Evolutionary conservation across 1,284 basidiomycete species (phyloP).

Genomic region (Neolentinus lepideus): DNA sequence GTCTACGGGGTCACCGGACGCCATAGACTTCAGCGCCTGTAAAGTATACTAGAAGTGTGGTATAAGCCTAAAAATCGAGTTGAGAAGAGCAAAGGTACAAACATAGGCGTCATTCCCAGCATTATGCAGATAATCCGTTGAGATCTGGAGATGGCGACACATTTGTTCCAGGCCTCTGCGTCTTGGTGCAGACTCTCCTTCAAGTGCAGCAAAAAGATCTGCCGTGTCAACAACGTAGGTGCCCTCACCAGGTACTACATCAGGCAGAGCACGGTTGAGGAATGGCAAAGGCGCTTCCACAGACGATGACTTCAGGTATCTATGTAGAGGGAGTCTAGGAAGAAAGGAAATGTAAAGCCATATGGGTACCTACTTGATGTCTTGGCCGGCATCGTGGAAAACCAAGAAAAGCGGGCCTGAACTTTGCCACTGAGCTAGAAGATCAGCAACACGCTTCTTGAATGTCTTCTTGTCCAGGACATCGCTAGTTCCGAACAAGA

Average conservation of each 20-base stretch:
- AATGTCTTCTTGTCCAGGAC: constrained; percentile 42
- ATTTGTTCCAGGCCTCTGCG: constrained; percentile 44
- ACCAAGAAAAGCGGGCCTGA: constrained; percentile 68
- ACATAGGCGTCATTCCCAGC: constrained; percentile 83
- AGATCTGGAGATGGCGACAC: constrained; percentile 54
- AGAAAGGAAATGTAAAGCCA: neutral
- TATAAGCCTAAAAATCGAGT: neutral
- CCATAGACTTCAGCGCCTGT: constrained; percentile 57
- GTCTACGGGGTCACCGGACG: constrained; percentile 60
- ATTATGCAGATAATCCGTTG: constrained; percentile 60
- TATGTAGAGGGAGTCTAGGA: constrained; percentile 14
- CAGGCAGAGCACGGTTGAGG: constrained; percentile 51
- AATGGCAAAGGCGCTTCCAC: constrained; percentile 46
- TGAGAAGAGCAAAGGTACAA: constrained; percentile 18
- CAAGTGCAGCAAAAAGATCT: constrained; percentile 62
- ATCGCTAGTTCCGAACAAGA: constrained; percentile 57
- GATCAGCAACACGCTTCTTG: constrained; percentile 40
- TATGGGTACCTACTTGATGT: constrained; percentile 50
- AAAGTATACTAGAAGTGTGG: constrained; percentile 51
- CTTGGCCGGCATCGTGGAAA: constrained; percentile 70
- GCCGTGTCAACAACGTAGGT: constrained; percentile 68
- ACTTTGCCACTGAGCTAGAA: constrained; percentile 35
- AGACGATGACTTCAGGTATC: constrained; percentile 42
- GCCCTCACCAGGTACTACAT: constrained; percentile 39
- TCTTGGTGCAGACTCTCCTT: constrained; percentile 48